Percentiles rank a stretch among this genome's conserved stretches.
phyloP scores from a whole-genome alignment of 2,329 filamentous ascomycete genomes.

The Clonostachys chloroleuca region DNA sequence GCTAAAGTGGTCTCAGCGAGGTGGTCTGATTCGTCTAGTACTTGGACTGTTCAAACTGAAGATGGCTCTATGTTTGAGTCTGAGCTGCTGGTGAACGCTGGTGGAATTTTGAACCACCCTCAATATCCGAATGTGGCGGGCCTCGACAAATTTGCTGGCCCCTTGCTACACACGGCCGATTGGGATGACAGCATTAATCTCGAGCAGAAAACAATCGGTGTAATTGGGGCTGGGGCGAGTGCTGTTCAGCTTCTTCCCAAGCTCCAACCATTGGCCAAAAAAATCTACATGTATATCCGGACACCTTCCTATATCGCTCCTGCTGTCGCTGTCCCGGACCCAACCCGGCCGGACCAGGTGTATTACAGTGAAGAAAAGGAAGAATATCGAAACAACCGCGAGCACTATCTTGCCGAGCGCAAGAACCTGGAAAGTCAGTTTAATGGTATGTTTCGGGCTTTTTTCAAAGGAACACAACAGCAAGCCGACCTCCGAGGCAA shows the following conservation, averaged over 20 bases:
- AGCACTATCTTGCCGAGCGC: no score
- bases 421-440: no score
- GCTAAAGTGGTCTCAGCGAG: no score
- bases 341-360: no score
- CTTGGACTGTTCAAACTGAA: no score
- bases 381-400: no score
- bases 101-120: slow-evolving; percentile 42
- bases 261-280: slow-evolving; percentile 19
- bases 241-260: slow-evolving; percentile 47
- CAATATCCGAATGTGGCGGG: slow-evolving; percentile 46
- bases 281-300: not conserved
- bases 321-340: not conserved
- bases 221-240: slow-evolving; percentile 53
- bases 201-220: slow-evolving; percentile 40
- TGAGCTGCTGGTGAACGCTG: slow-evolving; percentile 41
- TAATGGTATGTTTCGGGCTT: no score
- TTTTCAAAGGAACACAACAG: no score
- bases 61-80: slow-evolving; percentile 10
- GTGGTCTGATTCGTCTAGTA: no score
- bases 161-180: slow-evolving; percentile 45
- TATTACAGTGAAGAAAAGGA: no score
- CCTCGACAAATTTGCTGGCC: slow-evolving; percentile 38
- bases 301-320: not conserved
- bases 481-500: no score
- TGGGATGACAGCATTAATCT: slow-evolving; percentile 25